Evolutionary conservation across 805 yeast genomes (phyloP).

Genomic region (Henningerozyma blattae): DNA sequence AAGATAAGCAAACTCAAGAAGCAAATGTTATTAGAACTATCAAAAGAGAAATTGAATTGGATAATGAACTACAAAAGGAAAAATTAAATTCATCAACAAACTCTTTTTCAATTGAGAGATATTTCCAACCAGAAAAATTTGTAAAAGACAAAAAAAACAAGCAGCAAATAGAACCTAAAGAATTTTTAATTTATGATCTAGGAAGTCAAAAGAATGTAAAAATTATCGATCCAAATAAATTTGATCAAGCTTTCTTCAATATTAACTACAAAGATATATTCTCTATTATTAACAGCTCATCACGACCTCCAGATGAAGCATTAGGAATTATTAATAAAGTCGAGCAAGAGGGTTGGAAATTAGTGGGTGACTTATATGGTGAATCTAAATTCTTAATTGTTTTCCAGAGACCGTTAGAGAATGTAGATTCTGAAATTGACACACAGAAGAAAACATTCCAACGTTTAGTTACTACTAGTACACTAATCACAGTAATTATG

Average conservation of each 20-base stretch:
- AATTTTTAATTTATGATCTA: constrained; percentile 5
- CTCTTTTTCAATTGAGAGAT: no score
- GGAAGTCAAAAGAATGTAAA: neutral
- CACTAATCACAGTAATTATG: no score
- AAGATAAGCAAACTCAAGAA: no score
- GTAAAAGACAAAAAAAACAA: neutral
- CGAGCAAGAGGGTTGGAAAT: constrained; percentile 16
- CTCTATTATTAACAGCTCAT: constrained; percentile 16
- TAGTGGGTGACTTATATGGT: constrained; percentile 15
- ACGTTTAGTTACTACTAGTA: no score
- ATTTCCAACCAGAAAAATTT: neutral
- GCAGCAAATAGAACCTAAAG: constrained; percentile 3
- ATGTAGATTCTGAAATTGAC: neutral
- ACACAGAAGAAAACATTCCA: no score
- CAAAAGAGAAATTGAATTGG: no score
- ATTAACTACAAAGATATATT: constrained; percentile 16
- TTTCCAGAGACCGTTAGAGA: constrained; percentile 8
- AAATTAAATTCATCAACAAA: no score
- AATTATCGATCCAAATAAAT: neutral
- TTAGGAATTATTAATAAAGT: constrained; percentile 10
- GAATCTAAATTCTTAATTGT: constrained; percentile 9
- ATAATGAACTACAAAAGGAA: no score
- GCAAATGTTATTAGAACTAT: no score
- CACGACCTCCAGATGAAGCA: constrained; percentile 15
- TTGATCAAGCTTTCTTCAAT: constrained; percentile 9